Evolutionary conservation across 1,284 basidiomycete genomes (phyloP), one percentile per base, ranked within the genome.

Genomic region (Mycena citricolor): DNA sequence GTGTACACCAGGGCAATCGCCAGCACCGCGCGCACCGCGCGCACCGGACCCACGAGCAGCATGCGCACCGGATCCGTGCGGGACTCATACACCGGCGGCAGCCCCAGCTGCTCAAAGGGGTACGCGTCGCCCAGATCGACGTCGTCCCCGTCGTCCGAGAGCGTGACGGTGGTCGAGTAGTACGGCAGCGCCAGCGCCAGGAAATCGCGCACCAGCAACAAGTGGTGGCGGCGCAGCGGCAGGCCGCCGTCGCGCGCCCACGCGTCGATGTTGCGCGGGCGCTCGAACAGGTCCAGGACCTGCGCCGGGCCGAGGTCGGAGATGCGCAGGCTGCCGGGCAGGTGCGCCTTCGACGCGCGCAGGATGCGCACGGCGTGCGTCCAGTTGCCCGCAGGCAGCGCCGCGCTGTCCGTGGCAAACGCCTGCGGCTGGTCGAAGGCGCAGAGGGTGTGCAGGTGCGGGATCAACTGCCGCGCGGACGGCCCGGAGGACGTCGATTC

Each of bases 161-260:
- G 7, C 7, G 49, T 39, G 26, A 44, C 26, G 26, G 37, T 42
- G n/a, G 5, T 32, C 32, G 35, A 30, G 19, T 52, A 41, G 36
- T 52, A 52, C 13, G 51, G 51, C 10, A 52, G 46, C 24, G 51
- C 51, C 7, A 52, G 50, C 2, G 39, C 46, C 28, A 52, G 50
- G 19, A 52, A 52, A 43, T 52, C 50, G 28, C 51, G 51, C n/a
- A 47, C 51, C 16, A 44, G 32, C 31, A 49, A 38, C 24, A 52
- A 23, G 29, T 49, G 51, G 8, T 32, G 35, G 17, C 5, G 20
- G 7, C 10, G n/a, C n/a, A 52, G 42, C 25, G 43, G 51, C 20
- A 49, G 39, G 5, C 11, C 32, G 32, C 13, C 7, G 28, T 8
- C 21, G 20, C n/a, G n/a, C n/a, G n/a, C n/a, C n/a, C n/a, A n/a